Base-by-base conservation (phyloP, 148 eudicot genomes). In the Spergularia bocconei region DNA sequence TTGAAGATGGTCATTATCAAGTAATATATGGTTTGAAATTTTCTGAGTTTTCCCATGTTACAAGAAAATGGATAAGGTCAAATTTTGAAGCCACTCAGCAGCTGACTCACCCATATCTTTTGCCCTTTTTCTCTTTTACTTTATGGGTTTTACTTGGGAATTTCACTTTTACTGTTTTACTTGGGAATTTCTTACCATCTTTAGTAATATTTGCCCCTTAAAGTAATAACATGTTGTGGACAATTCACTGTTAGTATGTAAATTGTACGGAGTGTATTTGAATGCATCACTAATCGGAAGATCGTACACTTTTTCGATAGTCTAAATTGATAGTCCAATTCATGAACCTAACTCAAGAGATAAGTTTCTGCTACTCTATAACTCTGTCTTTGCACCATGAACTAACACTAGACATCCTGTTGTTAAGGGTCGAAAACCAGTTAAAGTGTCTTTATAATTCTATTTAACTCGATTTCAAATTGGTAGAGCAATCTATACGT, bases 31-130 rank as follows among this genome's bases (percentile, higher is more conserved):
- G 77, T 74, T 84, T 72, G 78, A 78, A 83, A 21, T 65, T 81
- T 38, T 71, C 55, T 50, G 21, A 67, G 79, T 69, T 77, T 81
- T 70, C 80, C 79, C 87, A 79, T 76, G 56, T 68, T 69, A 79
- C 86, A 70, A 82, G 82, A 83, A 70, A 83, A 59, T 48, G 83
- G 91, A 90, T 87, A 86, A 86, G 93, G 83, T 76, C 76, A 76
- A 80, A 80, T 21, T 59, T 19, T 76, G 63, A 72, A 59, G 75
- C 41, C 69, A 80, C 75, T 36, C 50, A 58, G 60, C 8, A 65
- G 73, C 76, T 76, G 83, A 80, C 63, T 80, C 83, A 80, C 76
- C 56, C 69, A 48, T 39, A 41, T 44, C 62, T 11, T 36, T 38
- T 6, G n/a, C 29, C 7, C 47, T 7, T 73, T 73, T 67, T 20